Base-by-base conservation (phyloP, 2,329 filamentous ascomycete genomes). In the Epicoccum sorghinum region DNA sequence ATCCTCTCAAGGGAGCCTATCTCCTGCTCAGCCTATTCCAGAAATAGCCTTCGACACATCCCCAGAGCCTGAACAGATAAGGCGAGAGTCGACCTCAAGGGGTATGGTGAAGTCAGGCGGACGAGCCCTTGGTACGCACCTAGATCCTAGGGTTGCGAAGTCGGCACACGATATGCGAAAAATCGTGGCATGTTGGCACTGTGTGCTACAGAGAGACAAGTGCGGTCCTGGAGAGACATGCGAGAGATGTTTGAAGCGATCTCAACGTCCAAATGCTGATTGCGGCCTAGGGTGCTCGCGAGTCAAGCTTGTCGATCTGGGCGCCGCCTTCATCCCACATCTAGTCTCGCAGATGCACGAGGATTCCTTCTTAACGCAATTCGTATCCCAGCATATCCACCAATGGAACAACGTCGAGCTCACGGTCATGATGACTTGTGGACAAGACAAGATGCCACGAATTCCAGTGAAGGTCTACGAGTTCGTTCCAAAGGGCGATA, bases 101-200 rank as follows among this genome's bases (percentile, higher is more conserved):
- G 67, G 64, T 9, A 33, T 57, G 42, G 55, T 53, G 35, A 71
- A 77, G 42, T 68, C 71, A 39, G 75, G 72, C 38, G 73, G 74
- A 30, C 67, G 72, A 55, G 68, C 71, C 24, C 67, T 78, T 10
- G 75, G 75, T 47, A 74, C 72, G 9, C 74, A 69, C 59, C 66
- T 72, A 43, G 63, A 67, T 40, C 70, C 61, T 37, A 74, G 66
- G 9, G 72, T 72, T 32, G 74, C 74, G 14, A 74, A 75, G 55
- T 73, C 75, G 46, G 78, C 75, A 37, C 73, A 76, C 43, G 70
- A 74, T 36, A 79, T 80, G 78, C 76, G 79, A 12, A 77, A 78
- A 47, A 71, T 75, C 7, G 75, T 75, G 22, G 77, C 78, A 8
- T 81, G 79, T 52, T 81, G 79, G 79, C 73, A 77, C 25, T 81